Base-by-base conservation (phyloP, 2,329 filamentous ascomycete species). In the Neonectria sp. region DNA sequence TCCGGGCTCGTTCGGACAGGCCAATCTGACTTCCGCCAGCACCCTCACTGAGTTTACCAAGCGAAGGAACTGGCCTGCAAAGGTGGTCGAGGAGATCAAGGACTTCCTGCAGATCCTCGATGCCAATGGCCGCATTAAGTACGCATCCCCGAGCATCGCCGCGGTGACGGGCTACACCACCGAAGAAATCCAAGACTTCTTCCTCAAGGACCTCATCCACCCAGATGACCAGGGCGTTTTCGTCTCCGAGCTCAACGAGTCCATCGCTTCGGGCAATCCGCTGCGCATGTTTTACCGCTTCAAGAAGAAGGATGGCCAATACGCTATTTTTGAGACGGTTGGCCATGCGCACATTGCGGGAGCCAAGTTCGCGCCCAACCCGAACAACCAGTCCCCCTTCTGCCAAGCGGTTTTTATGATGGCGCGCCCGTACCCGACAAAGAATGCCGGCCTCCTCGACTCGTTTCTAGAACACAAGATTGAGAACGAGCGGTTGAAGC, bases 381-480 rank as follows among this genome's bases (percentile, higher is more conserved):
- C 89, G 1, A 86, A 88, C 71, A 91, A 91, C 70, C 86, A 90
- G 65, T 87, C 90, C 3, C 88, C 90, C 1, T 92, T 93, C 73
- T 98, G 95, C 79, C 90, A 94, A 75, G 95, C 95, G 43, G 94
- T 98, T 74, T 98, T 98, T 79, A 93, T 98, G 86, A 95, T 97
- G 91, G 91, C 94, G 9, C 89, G 95, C 24, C 93, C 93, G 1
- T 97, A 98, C 79, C 95, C 94, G 6, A 97, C 93, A 33, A 95
- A 93, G 82, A 97, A 95, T 77, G 92, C 94, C 1, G 89, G 89
- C 4, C 86, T 98, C 12, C 86, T 98, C 24, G 95, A 98, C 81
- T 97, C 95, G 0, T 98, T 98, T 76, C 86, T 98, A 31, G 95
- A 98, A 79, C 95, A 98, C 83, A 98, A 98, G 81, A 95, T 97